Evolutionary conservation across 108 stramenopile genomes (phyloP), one percentile per base, ranked within the genome.

Genomic region (Mediolabrus comicus): DNA sequence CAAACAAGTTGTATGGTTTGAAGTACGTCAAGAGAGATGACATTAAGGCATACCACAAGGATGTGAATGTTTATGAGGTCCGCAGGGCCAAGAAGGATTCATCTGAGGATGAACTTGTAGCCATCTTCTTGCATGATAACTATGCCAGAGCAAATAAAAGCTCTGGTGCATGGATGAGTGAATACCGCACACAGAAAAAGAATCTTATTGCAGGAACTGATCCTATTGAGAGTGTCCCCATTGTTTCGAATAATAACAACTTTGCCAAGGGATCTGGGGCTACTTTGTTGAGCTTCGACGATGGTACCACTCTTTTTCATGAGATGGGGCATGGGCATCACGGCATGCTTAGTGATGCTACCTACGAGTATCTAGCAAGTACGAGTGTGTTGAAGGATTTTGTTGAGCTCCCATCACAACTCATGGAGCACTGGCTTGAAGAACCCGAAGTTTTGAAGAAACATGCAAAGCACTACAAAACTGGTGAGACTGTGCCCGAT

Each of bases 81-180:
- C 84, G 86, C 14, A 62, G 81, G 26, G 29, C 53, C 34, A 70
- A 67, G 38, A 52, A 59, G 6, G 63, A 62, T 16, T 53, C 55
- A 8, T 68, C 49, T 4, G 80, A 86, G 16, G 80, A 81, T 34
- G 75, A 83, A 33, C 75, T 92, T 7, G 75, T 87, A 2, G 84
- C 87, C 0, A 63, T 92, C 27, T 92, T 92, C 59, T 11, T 92
- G 17, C 90, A 92, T 53, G 90, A 92, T 59, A 92, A 92, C 72
- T 92, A 66, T 72, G 84, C 87, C 17, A 77, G 90, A 16, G 75
- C 76, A 3, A 69, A 75, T 72, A 92, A 92, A 35, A 64, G 65
- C n/a, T 67, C 81, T 60, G 87, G 87, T 13, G 90, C 90, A 3
- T 92, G 90, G 90, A 92, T 92, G 90, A 80, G 78, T 59, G 90